Conservation (phyloP, 2,329 filamentous ascomycete species). For the Talaromyces pinophilus region DNA sequence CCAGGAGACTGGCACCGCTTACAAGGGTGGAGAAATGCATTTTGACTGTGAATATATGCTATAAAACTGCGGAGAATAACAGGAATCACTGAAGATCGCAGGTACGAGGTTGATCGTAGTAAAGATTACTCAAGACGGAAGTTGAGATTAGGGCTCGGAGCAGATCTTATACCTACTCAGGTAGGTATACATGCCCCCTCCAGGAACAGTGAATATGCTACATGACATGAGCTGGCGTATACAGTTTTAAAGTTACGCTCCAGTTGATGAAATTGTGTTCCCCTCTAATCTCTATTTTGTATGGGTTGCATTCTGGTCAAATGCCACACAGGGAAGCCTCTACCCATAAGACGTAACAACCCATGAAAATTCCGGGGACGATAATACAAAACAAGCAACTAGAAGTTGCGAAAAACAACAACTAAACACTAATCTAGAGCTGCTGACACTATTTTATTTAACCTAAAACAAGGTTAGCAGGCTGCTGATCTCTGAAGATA, state of each 20-base stretch:
- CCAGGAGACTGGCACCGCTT: constrained; percentile 4
- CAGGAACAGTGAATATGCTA: not conserved
- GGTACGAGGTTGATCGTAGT: constrained; percentile 4
- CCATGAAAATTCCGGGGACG: not conserved
- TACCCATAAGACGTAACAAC: not conserved
- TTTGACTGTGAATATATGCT: not conserved
- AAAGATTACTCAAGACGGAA: constrained; percentile 7
- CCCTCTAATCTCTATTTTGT: not conserved
- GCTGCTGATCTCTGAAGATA: not conserved
- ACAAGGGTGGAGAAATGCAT: not conserved
- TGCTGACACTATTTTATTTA: not conserved
- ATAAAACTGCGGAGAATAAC: no score
- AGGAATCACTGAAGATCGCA: not conserved
- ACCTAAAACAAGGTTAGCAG: not conserved
- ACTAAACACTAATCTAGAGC: not conserved
- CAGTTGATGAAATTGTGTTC: not conserved
- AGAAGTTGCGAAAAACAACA: not conserved
- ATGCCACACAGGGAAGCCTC: not conserved
- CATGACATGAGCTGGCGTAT: not conserved
- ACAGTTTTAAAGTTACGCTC: not conserved
- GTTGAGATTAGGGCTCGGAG: not conserved
- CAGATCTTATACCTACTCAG: not conserved
- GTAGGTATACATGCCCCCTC: not conserved
- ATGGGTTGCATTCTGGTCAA: not conserved
- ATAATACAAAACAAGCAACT: not conserved